phyloP scores from a whole-genome alignment of 208 protist genomes.

The Wallacemonas collosoma region DNA sequence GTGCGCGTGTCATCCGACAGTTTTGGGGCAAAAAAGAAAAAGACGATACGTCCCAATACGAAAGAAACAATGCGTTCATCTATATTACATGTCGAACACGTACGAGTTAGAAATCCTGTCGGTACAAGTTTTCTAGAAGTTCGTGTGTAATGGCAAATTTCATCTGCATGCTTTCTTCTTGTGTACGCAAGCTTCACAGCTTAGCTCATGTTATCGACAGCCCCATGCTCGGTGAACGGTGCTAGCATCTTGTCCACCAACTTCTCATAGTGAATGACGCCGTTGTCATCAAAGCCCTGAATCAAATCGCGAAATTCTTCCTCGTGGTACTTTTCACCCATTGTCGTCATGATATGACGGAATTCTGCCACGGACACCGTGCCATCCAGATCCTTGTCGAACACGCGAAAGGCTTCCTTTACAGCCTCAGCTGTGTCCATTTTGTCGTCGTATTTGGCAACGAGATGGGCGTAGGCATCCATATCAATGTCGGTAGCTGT shows the following conservation, averaged over 20 bases:
- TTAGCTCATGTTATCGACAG: conserved; percentile 40
- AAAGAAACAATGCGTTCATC: background rate
- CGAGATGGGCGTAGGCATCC: conserved; percentile 78
- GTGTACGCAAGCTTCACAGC: too few relatives aligned
- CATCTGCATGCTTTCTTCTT: too few relatives aligned
- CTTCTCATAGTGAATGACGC: conserved; percentile 90
- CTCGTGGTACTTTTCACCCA: conserved; percentile 97
- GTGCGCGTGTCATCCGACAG: too few relatives aligned
- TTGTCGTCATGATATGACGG: conserved; percentile 96
- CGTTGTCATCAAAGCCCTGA: conserved; percentile 90
- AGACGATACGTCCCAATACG: too few relatives aligned
- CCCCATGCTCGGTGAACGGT: conserved; percentile 87
- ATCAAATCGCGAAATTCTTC: conserved; percentile 94
- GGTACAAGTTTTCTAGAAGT: too few relatives aligned
- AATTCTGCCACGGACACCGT: conserved; percentile 96
- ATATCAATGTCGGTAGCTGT: conserved; percentile 83
- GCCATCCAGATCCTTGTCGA: conserved; percentile 96
- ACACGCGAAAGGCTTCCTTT: conserved; percentile 96
- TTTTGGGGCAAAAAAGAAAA: too few relatives aligned
- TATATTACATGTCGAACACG: conserved; percentile 12
- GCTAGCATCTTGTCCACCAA: conserved; percentile 91
- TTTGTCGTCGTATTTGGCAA: conserved; percentile 86
- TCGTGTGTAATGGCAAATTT: too few relatives aligned
- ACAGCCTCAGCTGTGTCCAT: conserved; percentile 94
- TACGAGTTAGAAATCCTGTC: background rate